Conservation (phyloP, 805 yeast species). For the Hanseniaspora singularis region DNA sequence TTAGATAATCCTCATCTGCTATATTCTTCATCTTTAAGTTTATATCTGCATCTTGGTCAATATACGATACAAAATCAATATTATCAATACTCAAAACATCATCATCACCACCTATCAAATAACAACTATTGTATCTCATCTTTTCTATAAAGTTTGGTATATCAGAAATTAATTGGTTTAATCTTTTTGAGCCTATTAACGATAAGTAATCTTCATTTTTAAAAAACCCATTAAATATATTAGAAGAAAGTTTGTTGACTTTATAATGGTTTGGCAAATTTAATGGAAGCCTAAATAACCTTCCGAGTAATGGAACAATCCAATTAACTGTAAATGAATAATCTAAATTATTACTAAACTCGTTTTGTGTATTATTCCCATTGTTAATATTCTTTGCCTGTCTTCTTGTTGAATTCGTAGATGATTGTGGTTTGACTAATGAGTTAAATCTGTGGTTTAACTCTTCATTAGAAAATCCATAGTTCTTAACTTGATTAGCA, state of each 20-base stretch:
- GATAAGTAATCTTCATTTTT: constrained; percentile 3
- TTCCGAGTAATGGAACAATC: constrained; percentile 9
- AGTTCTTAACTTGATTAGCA: not conserved
- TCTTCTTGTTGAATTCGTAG: too few species aligned
- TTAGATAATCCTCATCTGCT: not conserved
- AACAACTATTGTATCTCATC: not conserved
- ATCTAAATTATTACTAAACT: not conserved
- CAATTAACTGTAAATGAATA: constrained; percentile 3
- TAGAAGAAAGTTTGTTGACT: not conserved
- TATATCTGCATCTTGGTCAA: not conserved
- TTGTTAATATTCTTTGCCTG: not conserved
- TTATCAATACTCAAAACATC: not conserved
- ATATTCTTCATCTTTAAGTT: not conserved
- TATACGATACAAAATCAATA: not conserved
- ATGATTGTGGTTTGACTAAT: too few species aligned
- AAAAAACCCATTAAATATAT: constrained; percentile 1
- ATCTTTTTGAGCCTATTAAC: not conserved
- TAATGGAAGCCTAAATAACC: constrained; percentile 5
- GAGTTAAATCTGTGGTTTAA: too few species aligned
- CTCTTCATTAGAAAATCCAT: not conserved
- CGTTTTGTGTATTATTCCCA: not conserved
- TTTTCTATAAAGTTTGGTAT: not conserved
- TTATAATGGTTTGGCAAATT: not conserved
- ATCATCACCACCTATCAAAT: not conserved
- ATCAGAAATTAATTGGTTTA: not conserved